Conservation (phyloP, 2,329 filamentous ascomycete species). For the Botryosphaeria dothidea region DNA sequence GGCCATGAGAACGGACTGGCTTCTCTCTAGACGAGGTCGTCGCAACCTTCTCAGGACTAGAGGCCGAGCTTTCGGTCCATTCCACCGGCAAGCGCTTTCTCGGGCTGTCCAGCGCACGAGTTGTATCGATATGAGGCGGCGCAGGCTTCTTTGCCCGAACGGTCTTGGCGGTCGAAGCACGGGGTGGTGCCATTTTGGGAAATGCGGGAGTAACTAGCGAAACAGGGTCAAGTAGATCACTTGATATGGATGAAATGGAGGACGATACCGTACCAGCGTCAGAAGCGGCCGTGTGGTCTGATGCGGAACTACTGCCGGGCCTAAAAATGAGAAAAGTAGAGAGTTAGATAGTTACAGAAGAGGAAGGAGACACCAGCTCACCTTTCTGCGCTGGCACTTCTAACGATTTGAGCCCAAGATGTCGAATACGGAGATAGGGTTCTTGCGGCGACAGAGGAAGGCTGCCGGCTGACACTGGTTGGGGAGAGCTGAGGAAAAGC, state of each 20-base stretch:
- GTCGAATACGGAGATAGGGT: not conserved
- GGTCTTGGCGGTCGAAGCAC: not conserved
- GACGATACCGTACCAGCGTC: constrained; percentile 18
- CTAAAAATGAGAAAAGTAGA: not conserved
- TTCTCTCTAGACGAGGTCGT: not conserved
- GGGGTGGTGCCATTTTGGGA: not conserved
- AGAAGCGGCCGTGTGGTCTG: constrained; percentile 8
- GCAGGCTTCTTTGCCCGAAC: not conserved
- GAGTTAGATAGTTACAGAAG: not conserved
- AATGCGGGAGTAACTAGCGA: not conserved
- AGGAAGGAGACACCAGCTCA: not conserved
- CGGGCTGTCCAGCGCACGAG: not conserved
- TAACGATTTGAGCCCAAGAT: constrained; percentile 18
- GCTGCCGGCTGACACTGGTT: not conserved
- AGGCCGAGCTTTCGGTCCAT: not conserved
- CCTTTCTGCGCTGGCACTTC: not conserved
- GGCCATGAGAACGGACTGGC: not conserved
- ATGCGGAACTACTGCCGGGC: not conserved
- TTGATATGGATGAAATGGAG: constrained; percentile 11
- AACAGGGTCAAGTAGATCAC: constrained; percentile 2
- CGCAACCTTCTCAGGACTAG: not conserved
- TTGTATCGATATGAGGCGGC: not conserved
- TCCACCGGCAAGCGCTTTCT: constrained; percentile 8
- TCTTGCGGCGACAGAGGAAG: not conserved
- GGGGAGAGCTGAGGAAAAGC: constrained; percentile 7